Conservation (phyloP, 495 filamentous ascomycete genomes). For the Penicillium pancosmium region DNA sequence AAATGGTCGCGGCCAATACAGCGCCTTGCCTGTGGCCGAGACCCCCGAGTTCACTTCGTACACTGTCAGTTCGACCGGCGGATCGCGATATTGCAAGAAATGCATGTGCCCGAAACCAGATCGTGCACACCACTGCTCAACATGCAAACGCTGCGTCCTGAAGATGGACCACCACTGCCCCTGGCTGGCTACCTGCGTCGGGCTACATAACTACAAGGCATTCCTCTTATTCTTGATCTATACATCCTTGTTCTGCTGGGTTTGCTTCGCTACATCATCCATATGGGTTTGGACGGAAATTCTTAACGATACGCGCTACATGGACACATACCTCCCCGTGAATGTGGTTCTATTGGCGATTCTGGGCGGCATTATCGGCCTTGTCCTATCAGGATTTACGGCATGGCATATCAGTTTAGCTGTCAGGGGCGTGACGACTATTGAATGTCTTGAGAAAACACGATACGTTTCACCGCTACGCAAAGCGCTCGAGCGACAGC, state of each 20-base stretch:
- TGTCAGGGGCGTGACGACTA: constrained; percentile 79
- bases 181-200: constrained; percentile 95
- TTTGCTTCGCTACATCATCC: constrained; percentile 71
- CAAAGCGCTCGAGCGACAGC: constrained; percentile 65
- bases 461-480: constrained; percentile 82
- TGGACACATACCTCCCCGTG: constrained; percentile 77
- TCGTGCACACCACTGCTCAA: constrained; percentile 94
- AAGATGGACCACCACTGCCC: constrained; percentile 99
- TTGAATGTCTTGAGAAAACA: constrained; percentile 92
- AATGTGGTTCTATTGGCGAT: constrained; percentile 89
- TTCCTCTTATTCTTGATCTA: constrained; percentile 95
- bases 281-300: constrained; percentile 83
- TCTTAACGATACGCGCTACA: constrained; percentile 59
- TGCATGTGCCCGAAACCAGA: constrained; percentile 93
- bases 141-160: constrained; percentile 87
- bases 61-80: constrained; percentile 88
- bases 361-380: constrained; percentile 83
- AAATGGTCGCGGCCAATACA: constrained; percentile 55
- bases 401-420: constrained; percentile 90
- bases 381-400: constrained; percentile 89
- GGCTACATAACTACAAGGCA: constrained; percentile 90
- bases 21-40: constrained; percentile 66
- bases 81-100: constrained; percentile 92
- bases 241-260: constrained; percentile 81
- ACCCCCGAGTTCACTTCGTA: constrained; percentile 64